A percentile compares a stretch with the other conserved stretches of the same genome.
Evolutionary conservation across 192 early-diverging fungal genomes (phyloP).

Genomic region (Umbelopsis ramanniana): DNA sequence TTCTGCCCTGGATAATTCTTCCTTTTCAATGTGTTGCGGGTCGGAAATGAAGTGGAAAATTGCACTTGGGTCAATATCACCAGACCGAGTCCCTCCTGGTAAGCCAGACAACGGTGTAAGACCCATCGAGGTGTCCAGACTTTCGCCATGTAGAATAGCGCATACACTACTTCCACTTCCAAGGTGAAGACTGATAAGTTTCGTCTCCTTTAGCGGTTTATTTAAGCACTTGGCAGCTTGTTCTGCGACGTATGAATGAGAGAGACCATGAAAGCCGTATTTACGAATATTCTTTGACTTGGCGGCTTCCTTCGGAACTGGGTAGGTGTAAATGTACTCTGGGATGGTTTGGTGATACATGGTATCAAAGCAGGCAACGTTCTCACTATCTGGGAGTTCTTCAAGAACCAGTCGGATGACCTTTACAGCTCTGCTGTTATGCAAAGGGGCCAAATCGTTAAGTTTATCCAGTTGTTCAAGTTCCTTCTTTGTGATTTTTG

Average conservation of each 20-base stretch:
- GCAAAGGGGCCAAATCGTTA: slow-evolving; percentile 31
- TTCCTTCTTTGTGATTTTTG: slow-evolving; percentile 20
- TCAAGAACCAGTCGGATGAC: slow-evolving; percentile 25
- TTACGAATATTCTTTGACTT: slow-evolving; percentile 28
- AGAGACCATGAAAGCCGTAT: slow-evolving; percentile 35
- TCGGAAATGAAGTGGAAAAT: slow-evolving; percentile 40
- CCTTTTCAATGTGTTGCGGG: slow-evolving; percentile 26
- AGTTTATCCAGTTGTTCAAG: slow-evolving; percentile 26
- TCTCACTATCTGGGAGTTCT: slow-evolving; percentile 12
- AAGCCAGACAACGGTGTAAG: slow-evolving; percentile 32
- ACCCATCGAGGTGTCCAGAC: slow-evolving; percentile 33
- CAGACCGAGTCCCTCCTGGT: slow-evolving; percentile 42
- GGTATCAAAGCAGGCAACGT: slow-evolving; percentile 34
- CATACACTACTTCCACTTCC: slow-evolving; percentile 32
- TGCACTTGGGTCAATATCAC: slow-evolving; percentile 45
- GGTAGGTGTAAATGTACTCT: slow-evolving; percentile 32
- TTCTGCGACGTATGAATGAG: slow-evolving; percentile 28
- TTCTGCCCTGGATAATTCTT: slow-evolving; percentile 43
- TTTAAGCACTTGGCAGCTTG: slow-evolving; percentile 21
- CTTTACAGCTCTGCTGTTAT: slow-evolving; percentile 28
- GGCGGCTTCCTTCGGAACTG: slow-evolving; percentile 23
- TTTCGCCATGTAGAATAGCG: slow-evolving; percentile 27
- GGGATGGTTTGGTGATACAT: slow-evolving; percentile 31
- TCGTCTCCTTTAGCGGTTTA: slow-evolving; percentile 15
- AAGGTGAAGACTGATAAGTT: slow-evolving; percentile 30